phyloP scores from a whole-genome alignment of 495 filamentous ascomycete species.

The Bacidia gigantensis region DNA sequence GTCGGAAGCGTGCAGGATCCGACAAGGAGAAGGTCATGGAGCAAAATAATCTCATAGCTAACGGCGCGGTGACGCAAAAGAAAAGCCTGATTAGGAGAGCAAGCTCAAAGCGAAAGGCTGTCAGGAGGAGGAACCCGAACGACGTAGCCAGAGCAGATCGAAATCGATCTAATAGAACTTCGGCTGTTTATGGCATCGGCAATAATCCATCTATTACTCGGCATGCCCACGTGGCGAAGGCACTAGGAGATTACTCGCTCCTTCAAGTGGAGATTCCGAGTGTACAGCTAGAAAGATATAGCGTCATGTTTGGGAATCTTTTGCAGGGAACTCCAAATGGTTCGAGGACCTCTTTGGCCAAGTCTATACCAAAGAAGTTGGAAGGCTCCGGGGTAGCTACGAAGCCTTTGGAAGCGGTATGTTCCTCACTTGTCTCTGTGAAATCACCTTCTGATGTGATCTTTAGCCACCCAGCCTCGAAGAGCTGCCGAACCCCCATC shows the following conservation, averaged over 20 bases:
- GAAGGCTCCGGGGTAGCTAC: conserved; percentile 45
- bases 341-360: neutral
- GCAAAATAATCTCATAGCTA: neutral
- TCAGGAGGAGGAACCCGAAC: neutral
- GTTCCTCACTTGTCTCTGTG: too few species aligned
- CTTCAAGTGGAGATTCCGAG: conserved; percentile 72
- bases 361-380: conserved; percentile 35
- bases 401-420: conserved; percentile 21
- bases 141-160: neutral
- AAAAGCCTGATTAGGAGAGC: conserved; percentile 1
- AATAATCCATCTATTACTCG: neutral
- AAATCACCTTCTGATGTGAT: neutral
- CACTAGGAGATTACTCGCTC: conserved; percentile 9
- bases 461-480: neutral
- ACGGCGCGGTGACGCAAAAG: neutral
- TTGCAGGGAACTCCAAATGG: conserved; percentile 19
- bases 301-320: conserved; percentile 81
- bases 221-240: neutral
- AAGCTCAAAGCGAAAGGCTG: conserved; percentile 2
- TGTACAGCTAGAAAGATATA: conserved; percentile 76
- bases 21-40: conserved; percentile 9
- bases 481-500: conserved; percentile 22
- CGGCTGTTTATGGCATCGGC: neutral
- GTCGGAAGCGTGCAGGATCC: conserved; percentile 14
- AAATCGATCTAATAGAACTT: neutral